Evolutionary conservation across 768 basidiomycete genomes (phyloP).

Genomic region (Agaricus blazei): DNA sequence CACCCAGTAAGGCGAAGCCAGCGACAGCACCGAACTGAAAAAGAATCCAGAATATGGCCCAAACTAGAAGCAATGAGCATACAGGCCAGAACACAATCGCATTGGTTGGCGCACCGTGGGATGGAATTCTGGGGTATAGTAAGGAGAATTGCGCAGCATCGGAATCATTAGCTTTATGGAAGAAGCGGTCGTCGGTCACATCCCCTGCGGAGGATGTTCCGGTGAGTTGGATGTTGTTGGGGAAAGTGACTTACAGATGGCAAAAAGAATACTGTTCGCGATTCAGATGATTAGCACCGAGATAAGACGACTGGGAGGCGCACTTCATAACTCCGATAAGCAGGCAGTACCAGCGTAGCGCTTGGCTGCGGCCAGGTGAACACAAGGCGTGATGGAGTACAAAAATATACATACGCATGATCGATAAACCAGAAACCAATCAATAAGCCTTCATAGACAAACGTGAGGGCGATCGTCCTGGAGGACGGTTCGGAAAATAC

Average conservation of each 20-base stretch:
- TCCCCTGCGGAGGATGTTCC: conserved; percentile 55
- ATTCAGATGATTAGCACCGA: conserved; percentile 1
- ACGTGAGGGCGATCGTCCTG: conserved; percentile 82
- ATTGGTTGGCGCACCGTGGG: conserved; percentile 52
- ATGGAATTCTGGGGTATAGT: conserved; percentile 61
- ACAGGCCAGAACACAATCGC: not conserved
- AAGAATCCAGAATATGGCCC: conserved; percentile 82
- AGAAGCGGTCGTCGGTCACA: conserved; percentile 90
- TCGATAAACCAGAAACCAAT: conserved; percentile 95
- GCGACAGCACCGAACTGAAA: conserved; percentile 73
- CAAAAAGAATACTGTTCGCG: conserved; percentile 65
- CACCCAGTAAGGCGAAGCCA: conserved; percentile 76
- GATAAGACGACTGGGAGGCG: conserved; percentile 17
- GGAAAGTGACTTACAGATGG: conserved; percentile 61
- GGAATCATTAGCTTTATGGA: conserved; percentile 90
- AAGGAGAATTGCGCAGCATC: conserved; percentile 87
- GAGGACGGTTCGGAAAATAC: not conserved
- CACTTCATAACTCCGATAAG: conserved; percentile 86
- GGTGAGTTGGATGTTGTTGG: not conserved
- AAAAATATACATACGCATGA: conserved; percentile 63
- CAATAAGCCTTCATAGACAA: conserved; percentile 79
- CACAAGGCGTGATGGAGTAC: conserved; percentile 1
- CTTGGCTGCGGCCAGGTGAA: conserved; percentile 43
- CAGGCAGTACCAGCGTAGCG: conserved; percentile 79
- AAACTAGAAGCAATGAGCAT: conserved; percentile 42